Evolutionary conservation across 768 basidiomycete genomes (phyloP).

Genomic region (Heimioporus sp.): DNA sequence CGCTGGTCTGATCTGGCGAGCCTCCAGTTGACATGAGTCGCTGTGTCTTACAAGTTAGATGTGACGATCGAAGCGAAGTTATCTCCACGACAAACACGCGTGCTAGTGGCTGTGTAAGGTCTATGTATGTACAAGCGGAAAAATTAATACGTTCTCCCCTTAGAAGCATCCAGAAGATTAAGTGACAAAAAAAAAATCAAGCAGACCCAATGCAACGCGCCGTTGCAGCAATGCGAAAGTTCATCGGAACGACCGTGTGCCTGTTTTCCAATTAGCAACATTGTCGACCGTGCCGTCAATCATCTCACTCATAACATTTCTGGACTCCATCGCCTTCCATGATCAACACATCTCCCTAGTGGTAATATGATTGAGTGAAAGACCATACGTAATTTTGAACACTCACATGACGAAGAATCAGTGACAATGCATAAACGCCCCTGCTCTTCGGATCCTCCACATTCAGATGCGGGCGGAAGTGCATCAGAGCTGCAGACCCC

Average conservation of each 20-base stretch:
- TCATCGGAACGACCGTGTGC: slow-evolving; percentile 71
- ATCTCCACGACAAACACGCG: too few relatives aligned
- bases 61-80: slow-evolving; percentile 13
- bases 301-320: slow-evolving; percentile 63
- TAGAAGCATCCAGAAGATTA: neutral
- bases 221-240: slow-evolving; percentile 79
- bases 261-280: slow-evolving; percentile 35
- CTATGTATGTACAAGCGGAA: neutral
- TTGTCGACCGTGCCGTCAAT: neutral
- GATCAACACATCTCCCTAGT: slow-evolving; percentile 73
- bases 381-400: neutral
- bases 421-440: slow-evolving; percentile 41
- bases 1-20: too few relatives aligned
- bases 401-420: slow-evolving; percentile 67
- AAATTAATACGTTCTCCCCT: too few relatives aligned
- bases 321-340: slow-evolving; percentile 76
- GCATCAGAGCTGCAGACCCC: slow-evolving; percentile 76
- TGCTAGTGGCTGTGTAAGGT: neutral
- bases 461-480: slow-evolving; percentile 56
- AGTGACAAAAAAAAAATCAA: slow-evolving; percentile 6
- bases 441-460: slow-evolving; percentile 32
- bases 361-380: neutral
- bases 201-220: slow-evolving; percentile 58
- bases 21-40: too few relatives aligned
- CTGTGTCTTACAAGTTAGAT: slow-evolving; percentile 15